Conservation (phyloP, 208 protist genomes). For the Borovskyia barvae region DNA sequence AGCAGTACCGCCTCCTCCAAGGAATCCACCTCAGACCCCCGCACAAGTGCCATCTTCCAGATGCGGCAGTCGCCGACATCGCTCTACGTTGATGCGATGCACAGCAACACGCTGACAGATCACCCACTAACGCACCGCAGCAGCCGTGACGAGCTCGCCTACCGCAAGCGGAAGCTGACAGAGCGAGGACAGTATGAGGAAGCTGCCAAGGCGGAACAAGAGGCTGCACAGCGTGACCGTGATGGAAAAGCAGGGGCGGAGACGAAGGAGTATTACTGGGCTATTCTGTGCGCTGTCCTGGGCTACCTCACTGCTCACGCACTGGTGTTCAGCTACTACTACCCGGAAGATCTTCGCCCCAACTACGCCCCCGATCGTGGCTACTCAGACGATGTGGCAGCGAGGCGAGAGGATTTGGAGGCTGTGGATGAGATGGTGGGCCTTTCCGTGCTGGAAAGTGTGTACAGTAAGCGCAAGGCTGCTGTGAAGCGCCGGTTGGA, state of each 20-base stretch:
- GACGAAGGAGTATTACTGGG: conserved; percentile 83
- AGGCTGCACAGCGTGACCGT: conserved; percentile 61
- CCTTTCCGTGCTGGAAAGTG: conserved; percentile 69
- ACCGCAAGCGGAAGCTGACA: conserved; percentile 82
- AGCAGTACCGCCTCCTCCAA: neutral
- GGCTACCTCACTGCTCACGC: conserved; percentile 78
- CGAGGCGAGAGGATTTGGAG: conserved; percentile 53
- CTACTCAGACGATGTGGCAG: conserved; percentile 82
- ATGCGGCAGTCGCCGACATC: conserved; percentile 74
- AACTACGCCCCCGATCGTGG: conserved; percentile 81
- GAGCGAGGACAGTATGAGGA: conserved; percentile 81
- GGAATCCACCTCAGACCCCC: conserved; percentile 9
- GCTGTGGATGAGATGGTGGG: conserved; percentile 81
- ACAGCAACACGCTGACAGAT: conserved; percentile 86
- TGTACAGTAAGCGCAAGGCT: conserved; percentile 78
- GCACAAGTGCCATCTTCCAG: conserved; percentile 56
- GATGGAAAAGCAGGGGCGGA: conserved; percentile 65
- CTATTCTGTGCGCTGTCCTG: conserved; percentile 63
- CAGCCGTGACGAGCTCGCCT: conserved; percentile 75
- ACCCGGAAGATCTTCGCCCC: conserved; percentile 73
- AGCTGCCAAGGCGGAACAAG: conserved; percentile 71
- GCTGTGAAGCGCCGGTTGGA: conserved; percentile 37
- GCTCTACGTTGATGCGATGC: conserved; percentile 79
- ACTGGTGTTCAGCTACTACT: conserved; percentile 80
- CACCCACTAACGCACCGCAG: conserved; percentile 84